Base-by-base conservation (phyloP, 306 rosid species). In the Glycine soja region DNA sequence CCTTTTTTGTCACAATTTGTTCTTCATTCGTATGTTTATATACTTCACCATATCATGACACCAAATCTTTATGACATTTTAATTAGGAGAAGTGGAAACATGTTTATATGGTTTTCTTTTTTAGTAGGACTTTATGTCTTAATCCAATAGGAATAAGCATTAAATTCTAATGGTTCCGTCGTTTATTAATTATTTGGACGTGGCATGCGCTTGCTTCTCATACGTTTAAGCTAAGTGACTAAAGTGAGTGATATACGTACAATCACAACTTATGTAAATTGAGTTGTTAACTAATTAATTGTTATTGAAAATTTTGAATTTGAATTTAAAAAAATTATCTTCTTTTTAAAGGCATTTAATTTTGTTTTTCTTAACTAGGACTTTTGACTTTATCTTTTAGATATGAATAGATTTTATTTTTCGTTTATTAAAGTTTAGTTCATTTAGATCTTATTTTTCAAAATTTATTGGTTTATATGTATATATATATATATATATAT, bases 31-130 rank as follows among this genome's bases (percentile, higher is more conserved):
- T 75, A 4, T 50, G 57, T 10, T 77, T 77, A 24, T 24, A 24
- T 24, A 46, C 36, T 16, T 66, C 10, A 42, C 48, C 52, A 51
- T 40, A 58, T 43, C 74, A 36, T 77, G 59, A 46, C 18, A 69
- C 80, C 75, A 63, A 51, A 50, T 24, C 67, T 57, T 45, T 57
- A 46, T 57, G 43, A 36, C 46, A 40, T 15, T 52, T 79, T 64
- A 66, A 47, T 72, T 74, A 15, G 30, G 48, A 24, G 30, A 7
- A 75, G 85, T 83, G 89, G 85, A 76, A 75, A 59, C 65, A 74
- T 72, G 51, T 51, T 48, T 42, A 66, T 66, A n/a, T 67, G 42
- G 51, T 46, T 24, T 16, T 14, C 56, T 34, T 43, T 76, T 69
- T 13, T 34, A 10, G 7, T 11, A 56, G 4, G 46, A 53, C 56